A percentile compares a stretch with the other conserved stretches of the same genome.
Evolutionary conservation across 768 basidiomycete genomes (phyloP).

Genomic region (Suillus occidentalis): DNA sequence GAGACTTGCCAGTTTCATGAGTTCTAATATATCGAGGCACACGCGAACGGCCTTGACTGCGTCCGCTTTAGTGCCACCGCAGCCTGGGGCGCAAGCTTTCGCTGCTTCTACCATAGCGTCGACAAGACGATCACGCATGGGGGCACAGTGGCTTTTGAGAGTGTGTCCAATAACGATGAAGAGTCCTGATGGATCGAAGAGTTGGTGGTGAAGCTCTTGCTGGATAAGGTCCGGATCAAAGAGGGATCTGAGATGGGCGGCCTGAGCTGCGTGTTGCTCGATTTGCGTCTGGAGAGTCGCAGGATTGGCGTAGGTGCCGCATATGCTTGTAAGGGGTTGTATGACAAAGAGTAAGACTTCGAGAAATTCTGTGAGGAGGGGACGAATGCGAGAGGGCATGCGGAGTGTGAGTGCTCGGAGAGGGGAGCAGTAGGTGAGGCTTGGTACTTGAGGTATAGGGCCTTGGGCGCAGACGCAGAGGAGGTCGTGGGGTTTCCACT

Average conservation of each 20-base stretch:
- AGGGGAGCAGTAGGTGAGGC: constrained; percentile 45
- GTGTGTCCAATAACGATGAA: constrained; percentile 79
- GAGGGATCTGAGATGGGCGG: constrained; percentile 64
- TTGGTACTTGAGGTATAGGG: constrained; percentile 41
- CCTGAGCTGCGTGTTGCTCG: constrained; percentile 62
- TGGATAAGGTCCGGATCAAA: constrained; percentile 83
- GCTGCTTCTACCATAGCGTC: constrained; percentile 81
- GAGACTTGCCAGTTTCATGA: constrained; percentile 87
- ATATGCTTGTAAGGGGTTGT: constrained; percentile 68
- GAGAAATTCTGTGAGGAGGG: constrained; percentile 72
- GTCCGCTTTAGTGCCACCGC: constrained; percentile 54
- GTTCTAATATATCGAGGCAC: constrained; percentile 88
- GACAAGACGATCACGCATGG: constrained; percentile 84
- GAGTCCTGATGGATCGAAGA: constrained; percentile 78
- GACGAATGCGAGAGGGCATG: constrained; percentile 69
- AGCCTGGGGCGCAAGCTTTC: constrained; percentile 53
- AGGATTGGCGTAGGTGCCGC: constrained; percentile 60
- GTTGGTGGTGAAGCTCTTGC: constrained; percentile 73
- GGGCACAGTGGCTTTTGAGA: constrained; percentile 89
- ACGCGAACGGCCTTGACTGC: constrained; percentile 73
- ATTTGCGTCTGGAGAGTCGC: constrained; percentile 59
- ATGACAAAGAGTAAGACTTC: constrained; percentile 84
- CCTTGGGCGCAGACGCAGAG: constrained; percentile 55
- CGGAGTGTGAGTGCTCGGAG: constrained; percentile 55
- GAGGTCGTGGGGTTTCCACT: constrained; percentile 53